Evolutionary conservation across 352 stramenopile species (phyloP), one percentile per base, ranked within the genome.

Genomic region (Phytopythium aichiense): DNA sequence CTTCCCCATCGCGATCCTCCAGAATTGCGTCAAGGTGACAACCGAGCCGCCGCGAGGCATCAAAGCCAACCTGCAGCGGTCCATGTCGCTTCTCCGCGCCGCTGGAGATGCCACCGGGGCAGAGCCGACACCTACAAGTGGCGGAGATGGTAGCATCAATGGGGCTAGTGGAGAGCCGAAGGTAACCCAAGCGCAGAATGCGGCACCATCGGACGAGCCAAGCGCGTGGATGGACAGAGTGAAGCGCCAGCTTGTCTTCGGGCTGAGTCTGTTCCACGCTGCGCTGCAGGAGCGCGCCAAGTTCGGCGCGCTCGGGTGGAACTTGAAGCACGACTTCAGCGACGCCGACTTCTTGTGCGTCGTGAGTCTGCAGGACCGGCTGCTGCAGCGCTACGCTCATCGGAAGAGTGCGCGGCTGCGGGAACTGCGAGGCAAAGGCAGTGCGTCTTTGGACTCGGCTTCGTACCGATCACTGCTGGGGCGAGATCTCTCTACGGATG

Each of bases 11-110:
- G 69, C 68, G 33, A 82, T 94, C 15, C 55, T 94, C 6, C 83
- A 92, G 53, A 89, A 86, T 25, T 74, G 75, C 23, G 81, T 93
- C 1, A 94, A 94, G 61, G 73, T 94, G 31, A 93, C 86, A 28
- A 90, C 79, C 20, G 86, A 94, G 43, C 81, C 84, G 7, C 84
- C 86, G 1, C 85, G 73, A 37, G 86, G 86, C 0, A 72, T 92
- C 28, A 87, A 88, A 49, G 79, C 86, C 35, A 93, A 92, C 54
- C 35, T 94, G 18, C 78, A 85, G 23, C 83, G 76, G 1, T 90
- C 81, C 5, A 87, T 91, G 72, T 65, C 66, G 25, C 71, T 90
- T 0, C 52, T 88, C 6, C 38, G 55, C 50, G 56, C 11, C 31
- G 42, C 11, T 52, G 23, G 50, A 35, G 50, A 56, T 16, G 20